phyloP scores from a whole-genome alignment of 2,329 filamentous ascomycete species.

The Diaporthe sp. region DNA sequence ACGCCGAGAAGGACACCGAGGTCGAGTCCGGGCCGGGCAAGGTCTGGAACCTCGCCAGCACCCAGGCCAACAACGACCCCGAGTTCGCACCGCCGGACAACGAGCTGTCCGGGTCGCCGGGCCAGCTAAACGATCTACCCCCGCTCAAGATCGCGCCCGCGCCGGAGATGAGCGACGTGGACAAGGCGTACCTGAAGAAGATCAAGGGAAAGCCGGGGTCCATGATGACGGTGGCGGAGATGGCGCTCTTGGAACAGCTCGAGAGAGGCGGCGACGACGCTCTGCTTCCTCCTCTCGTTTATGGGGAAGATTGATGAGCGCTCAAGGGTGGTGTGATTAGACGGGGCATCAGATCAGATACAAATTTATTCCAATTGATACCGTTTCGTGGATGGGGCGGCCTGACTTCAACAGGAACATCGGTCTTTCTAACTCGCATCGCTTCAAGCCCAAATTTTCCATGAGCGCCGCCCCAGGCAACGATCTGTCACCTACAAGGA shows the following conservation, averaged over 20 bases:
- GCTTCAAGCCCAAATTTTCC: not conserved
- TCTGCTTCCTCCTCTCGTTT: not conserved
- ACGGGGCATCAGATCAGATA: not conserved
- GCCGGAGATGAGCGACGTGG: constrained; percentile 28
- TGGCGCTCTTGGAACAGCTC: constrained; percentile 27
- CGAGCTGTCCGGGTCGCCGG: not conserved
- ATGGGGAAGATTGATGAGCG: constrained; percentile 20
- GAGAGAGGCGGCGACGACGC: not conserved
- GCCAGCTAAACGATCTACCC: not conserved
- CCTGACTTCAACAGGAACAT: not conserved
- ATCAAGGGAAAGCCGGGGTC: constrained; percentile 1
- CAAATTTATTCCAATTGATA: too few relatives aligned
- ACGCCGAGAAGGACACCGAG: constrained; percentile 39
- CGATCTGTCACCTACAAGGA: not conserved
- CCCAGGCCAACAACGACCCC: constrained; percentile 27
- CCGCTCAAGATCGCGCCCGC: not conserved
- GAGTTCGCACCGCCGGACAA: constrained; percentile 24
- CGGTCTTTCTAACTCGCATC: not conserved
- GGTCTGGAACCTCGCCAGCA: constrained; percentile 33
- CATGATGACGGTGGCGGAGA: not conserved
- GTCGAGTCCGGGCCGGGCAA: not conserved
- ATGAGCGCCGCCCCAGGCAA: not conserved
- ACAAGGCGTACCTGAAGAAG: constrained; percentile 29
- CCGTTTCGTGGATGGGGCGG: too few relatives aligned
- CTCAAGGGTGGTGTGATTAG: not conserved